Conservation (phyloP, 495 filamentous ascomycete species). For the Lasiosphaeriaceae sp. region DNA sequence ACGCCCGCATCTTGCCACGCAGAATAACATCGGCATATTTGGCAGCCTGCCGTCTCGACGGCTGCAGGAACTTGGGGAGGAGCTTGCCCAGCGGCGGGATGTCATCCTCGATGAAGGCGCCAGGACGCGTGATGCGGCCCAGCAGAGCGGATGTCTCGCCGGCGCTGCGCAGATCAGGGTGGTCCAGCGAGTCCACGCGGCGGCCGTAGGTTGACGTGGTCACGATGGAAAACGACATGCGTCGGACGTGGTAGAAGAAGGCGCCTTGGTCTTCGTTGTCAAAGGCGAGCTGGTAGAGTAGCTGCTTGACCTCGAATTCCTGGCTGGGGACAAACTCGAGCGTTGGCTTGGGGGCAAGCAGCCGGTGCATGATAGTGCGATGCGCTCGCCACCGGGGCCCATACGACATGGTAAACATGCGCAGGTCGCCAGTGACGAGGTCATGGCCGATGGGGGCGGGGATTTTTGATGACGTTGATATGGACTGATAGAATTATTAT, state of each 20-base stretch:
- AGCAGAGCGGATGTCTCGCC: background rate
- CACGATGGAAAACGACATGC: background rate
- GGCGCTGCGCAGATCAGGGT: background rate
- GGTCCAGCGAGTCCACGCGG: background rate
- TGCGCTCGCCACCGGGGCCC: background rate
- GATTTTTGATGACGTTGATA: background rate
- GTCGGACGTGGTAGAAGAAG: background rate
- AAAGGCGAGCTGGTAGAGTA: background rate
- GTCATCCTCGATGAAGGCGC: background rate
- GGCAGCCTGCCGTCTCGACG: background rate
- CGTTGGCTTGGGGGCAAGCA: background rate
- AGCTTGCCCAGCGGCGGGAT: background rate
- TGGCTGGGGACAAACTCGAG: background rate
- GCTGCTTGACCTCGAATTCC: slow-evolving; percentile 5
- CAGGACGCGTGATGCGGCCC: background rate
- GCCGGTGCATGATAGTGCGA: background rate
- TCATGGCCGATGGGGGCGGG: background rate
- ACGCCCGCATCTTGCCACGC: background rate
- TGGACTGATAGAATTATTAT: background rate
- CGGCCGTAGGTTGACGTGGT: background rate
- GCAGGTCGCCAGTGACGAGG: background rate
- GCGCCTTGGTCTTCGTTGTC: background rate
- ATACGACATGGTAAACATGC: slow-evolving; percentile 1
- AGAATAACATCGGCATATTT: background rate
- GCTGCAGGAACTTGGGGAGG: background rate